phyloP scores from a whole-genome alignment of 202 grass and related monocot species.

The Sporobolus alterniflorus region DNA sequence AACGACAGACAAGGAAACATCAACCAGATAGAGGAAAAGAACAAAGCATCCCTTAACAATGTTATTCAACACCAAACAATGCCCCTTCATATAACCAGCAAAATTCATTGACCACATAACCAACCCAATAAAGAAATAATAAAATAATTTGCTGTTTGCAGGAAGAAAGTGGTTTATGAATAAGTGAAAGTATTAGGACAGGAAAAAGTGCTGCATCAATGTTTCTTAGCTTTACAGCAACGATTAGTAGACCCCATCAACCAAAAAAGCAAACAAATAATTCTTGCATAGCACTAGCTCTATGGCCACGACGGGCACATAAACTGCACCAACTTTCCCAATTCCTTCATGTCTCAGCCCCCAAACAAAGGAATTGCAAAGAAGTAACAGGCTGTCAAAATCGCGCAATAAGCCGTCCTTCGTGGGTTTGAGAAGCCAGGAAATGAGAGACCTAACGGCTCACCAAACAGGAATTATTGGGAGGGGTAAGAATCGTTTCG shows the following conservation, averaged over 20 bases:
- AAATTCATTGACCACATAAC: constrained; percentile 29
- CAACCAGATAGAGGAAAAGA: constrained; percentile 16
- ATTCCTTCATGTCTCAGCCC: constrained; percentile 3
- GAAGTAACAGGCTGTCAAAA: not conserved
- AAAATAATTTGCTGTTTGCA: constrained; percentile 1
- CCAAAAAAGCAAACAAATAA: constrained; percentile 35
- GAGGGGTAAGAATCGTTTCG: not conserved
- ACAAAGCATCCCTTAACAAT: not conserved
- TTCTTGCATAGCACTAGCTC: constrained; percentile 21
- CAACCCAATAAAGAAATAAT: constrained; percentile 29
- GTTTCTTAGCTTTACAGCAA: constrained; percentile 62
- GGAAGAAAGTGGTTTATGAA: constrained; percentile 1
- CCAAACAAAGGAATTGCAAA: not conserved
- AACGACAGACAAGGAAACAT: constrained; percentile 4
- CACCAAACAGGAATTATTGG: constrained; percentile 10
- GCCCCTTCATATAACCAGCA: constrained; percentile 9
- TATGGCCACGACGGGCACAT: constrained; percentile 4
- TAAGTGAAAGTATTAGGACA: constrained; percentile 10
- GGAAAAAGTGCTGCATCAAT: constrained; percentile 17
- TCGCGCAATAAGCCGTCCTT: not conserved
- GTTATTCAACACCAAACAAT: constrained; percentile 22
- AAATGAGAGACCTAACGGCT: constrained; percentile 19
- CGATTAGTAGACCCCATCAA: constrained; percentile 45
- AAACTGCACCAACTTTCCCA: constrained; percentile 43
- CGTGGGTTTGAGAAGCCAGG: constrained; percentile 22